phyloP scores from a whole-genome alignment of 2,329 filamentous ascomycete genomes.

The Alternaria triticina region DNA sequence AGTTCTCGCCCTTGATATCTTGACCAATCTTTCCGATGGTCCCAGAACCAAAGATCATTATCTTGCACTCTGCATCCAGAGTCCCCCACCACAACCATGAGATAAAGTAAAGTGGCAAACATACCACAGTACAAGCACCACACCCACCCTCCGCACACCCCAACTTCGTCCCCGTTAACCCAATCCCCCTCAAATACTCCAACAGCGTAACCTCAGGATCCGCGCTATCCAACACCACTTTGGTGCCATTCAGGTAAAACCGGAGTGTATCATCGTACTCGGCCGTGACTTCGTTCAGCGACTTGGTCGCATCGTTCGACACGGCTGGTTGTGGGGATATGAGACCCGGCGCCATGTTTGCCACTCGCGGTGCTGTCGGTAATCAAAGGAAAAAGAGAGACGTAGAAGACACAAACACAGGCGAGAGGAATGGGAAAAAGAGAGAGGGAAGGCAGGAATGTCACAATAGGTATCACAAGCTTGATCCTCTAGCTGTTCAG shows the following conservation, averaged over 20 bases:
- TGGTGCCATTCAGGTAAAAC: slow-evolving; percentile 95
- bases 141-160: slow-evolving; percentile 97
- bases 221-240: slow-evolving; percentile 81
- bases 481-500: slow-evolving; percentile 4
- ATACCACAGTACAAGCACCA: slow-evolving; percentile 89
- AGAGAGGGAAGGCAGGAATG: not conserved
- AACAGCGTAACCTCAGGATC: slow-evolving; percentile 92
- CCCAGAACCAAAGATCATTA: not conserved
- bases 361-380: not conserved
- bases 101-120: slow-evolving; percentile 27
- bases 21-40: not conserved
- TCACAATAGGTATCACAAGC: not conserved
- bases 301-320: slow-evolving; percentile 51
- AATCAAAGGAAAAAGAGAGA: not conserved
- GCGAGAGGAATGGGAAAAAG: not conserved
- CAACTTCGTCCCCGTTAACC: slow-evolving; percentile 93
- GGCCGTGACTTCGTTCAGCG: slow-evolving; percentile 70
- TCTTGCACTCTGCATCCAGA: not conserved
- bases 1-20: not conserved
- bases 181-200: slow-evolving; percentile 91
- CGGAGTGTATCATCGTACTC: slow-evolving; percentile 84
- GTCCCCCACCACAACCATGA: not conserved
- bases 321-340: slow-evolving; percentile 54
- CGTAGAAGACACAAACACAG: not conserved
- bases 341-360: slow-evolving; percentile 64